Percentiles rank a stretch among this genome's conserved stretches.
Conservation (phyloP, 2,329 filamentous ascomycete species). For the Clonostachys chloroleuca region DNA sequence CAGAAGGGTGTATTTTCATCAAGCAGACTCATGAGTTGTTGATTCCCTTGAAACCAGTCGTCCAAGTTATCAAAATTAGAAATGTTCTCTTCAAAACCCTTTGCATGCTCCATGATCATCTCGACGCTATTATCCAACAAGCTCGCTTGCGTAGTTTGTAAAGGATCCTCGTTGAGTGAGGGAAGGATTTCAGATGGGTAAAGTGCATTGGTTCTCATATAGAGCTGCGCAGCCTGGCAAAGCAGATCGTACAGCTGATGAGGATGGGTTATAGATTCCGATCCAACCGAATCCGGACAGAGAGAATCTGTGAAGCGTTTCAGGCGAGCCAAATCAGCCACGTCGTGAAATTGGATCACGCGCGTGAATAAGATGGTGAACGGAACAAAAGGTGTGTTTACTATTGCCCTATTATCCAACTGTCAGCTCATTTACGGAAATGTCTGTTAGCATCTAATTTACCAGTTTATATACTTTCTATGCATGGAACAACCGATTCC, state of each 20-base stretch:
- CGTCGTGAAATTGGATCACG: conserved; percentile 11
- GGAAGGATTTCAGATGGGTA: no score
- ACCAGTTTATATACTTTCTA: conserved; percentile 28
- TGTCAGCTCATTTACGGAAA: not conserved
- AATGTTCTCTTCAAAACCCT: not conserved
- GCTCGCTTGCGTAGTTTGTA: not conserved
- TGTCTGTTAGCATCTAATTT: not conserved
- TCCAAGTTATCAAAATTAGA: conserved; percentile 3
- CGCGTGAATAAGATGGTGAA: conserved; percentile 28
- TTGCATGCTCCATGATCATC: not conserved
- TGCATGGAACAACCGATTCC: conserved; percentile 16
- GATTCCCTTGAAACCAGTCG: conserved; percentile 16
- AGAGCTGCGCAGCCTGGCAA: conserved; percentile 20
- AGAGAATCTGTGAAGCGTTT: conserved; percentile 24
- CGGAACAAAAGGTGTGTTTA: conserved; percentile 27
- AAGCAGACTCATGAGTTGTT: conserved; percentile 13
- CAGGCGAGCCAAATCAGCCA: conserved; percentile 6
- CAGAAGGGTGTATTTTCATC: not conserved
- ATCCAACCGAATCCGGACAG: conserved; percentile 4
- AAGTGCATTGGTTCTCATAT: conserved; percentile 7
- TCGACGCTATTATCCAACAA: not conserved
- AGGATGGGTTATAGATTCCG: conserved; percentile 18
- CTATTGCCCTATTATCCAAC: conserved; percentile 18
- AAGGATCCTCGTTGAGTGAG: not conserved
- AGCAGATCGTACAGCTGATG: conserved; percentile 25